Evolutionary conservation across 31 red algal genomes (phyloP), one percentile per base, ranked within the genome.

Genomic region (Endocladia muricata): DNA sequence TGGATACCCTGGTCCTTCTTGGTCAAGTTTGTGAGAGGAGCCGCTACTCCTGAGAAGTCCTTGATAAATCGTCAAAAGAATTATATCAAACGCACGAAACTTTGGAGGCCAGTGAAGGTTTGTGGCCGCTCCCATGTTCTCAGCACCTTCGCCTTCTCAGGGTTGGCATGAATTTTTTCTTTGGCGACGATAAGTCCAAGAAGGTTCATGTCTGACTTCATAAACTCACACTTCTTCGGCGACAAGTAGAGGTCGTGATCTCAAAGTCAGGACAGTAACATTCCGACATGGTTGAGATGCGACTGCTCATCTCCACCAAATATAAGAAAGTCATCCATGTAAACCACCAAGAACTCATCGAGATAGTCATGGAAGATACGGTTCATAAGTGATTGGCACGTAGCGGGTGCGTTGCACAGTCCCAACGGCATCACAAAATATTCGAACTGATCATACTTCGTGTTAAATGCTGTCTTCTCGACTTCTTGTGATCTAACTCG

Each of bases 41-140:
- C 31, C 13, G 74, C 55, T 1, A 37, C 41, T 5, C 5, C 55
- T n/a, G 74, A 77, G 54, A 62, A 77, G 21, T 6, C 47, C 40
- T 62, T 77, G 7, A 60, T 40, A 32, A 77, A 77, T 34, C 57
- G 31, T 22, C 74, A 2, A 42, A 62, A 62, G 37, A 85, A 76
- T 34, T 85, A 0, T 15, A 67, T 0, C 32, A 76, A 0, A 19
- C 52, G 58, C n/a, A 76, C 5, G 1, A 85, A 76, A 48, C 56
- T 76, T 70, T 47, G 70, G 28, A 74, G 41, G 8, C 64, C 55
- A 28, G 56, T 85, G 25, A 76, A 42, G 32, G 70, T 51, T 19
- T 51, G 19, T 15, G 64, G 78, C 22, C 34, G 56, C 11, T 62
- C 64, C 78, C 78, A 82, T 28, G 32, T 36, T 15, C 29, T 37